A percentile compares a stretch with the other conserved stretches of the same genome.
Conservation (phyloP, 225 moss, liverwort and hornwort genomes). For the Physcomitrellopsis africana region DNA sequence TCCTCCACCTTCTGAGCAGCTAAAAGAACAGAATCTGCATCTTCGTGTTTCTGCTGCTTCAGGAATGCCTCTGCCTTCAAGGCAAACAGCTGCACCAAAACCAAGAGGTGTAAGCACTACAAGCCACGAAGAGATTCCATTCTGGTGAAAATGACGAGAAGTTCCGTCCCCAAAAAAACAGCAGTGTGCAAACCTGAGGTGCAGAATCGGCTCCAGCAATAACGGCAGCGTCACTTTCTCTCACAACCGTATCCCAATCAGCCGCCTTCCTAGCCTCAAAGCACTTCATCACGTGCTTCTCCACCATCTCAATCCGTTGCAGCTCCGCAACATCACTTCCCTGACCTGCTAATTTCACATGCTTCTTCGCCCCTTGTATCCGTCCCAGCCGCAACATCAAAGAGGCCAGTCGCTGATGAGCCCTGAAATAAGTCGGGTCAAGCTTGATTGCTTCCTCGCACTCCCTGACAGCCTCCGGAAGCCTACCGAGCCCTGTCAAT, state of each 20-base stretch:
- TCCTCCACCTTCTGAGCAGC: slow-evolving; percentile 80
- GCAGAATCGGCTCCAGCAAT: slow-evolving; percentile 92
- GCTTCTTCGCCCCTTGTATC: slow-evolving; percentile 69
- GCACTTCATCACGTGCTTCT: slow-evolving; percentile 77
- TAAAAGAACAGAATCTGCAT: slow-evolving; percentile 69
- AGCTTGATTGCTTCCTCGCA: slow-evolving; percentile 77
- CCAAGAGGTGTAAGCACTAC: slow-evolving; percentile 29
- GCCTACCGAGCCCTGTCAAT: slow-evolving; percentile 73
- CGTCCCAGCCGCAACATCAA: slow-evolving; percentile 76
- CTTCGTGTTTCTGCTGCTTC: slow-evolving; percentile 79
- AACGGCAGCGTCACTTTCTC: slow-evolving; percentile 84
- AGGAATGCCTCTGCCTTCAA: slow-evolving; percentile 89
- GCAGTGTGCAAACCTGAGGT: slow-evolving; percentile 58
- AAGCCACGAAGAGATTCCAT: neutral
- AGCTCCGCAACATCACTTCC: slow-evolving; percentile 62
- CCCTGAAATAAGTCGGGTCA: slow-evolving; percentile 68
- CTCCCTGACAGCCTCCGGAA: slow-evolving; percentile 84
- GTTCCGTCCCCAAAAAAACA: slow-evolving; percentile 34
- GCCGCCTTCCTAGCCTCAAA: slow-evolving; percentile 62
- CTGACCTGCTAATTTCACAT: slow-evolving; percentile 72
- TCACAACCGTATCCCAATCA: slow-evolving; percentile 73
- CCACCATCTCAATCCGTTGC: slow-evolving; percentile 70
- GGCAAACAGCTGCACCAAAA: slow-evolving; percentile 61
- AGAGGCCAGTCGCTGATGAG: slow-evolving; percentile 78
- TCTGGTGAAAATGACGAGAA: slow-evolving; percentile 39